Evolutionary conservation across 2,329 filamentous ascomycete genomes (phyloP), one percentile per base, ranked within the genome.

Genomic region (Sclerotinia subarctica): DNA sequence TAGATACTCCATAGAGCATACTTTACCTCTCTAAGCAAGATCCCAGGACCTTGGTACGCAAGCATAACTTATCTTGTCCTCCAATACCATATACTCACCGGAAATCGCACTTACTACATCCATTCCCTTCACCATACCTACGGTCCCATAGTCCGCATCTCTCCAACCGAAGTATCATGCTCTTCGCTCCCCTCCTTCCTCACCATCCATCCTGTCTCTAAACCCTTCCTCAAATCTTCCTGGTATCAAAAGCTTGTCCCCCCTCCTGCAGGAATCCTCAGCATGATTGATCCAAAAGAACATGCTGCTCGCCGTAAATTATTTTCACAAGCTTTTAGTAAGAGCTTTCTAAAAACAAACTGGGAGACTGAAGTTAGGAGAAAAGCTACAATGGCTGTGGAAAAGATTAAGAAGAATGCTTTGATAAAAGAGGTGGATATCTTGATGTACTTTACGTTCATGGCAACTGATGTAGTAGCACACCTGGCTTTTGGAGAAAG

Each of bases 401-500:
- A 78, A 2, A 77, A 76, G 58, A 85, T 87, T 29, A n/a, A 83
- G 86, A 59, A 78, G 81, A 69, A 67, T 78, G 70, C 73, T 44
- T 59, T 57, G 26, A 63, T 21, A 72, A 79, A 81, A 0, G 76
- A 69, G 0, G 78, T 76, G 0, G 84, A 88, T 69, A 75, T 86
- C 0, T 79, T 80, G 68, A 85, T 85, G 67, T 87, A 84, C 84
- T 84, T 79, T 77, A 74, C 81, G 7, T 85, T 84, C 64, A 81
- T 86, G 79, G 76, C 84, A 0, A 85, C 84, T 0, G 85, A 88
- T 72, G 76, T 85, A 0, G 84, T 86, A 62, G 83, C 81, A 0
- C 80, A 86, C 63, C 74, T 88, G 7, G 81, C 78, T 1, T 87
- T 88, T 73, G 85, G 85, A 0, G 80, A 86, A n/a, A 83, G 83